Evolutionary conservation across 1,139 yeast genomes (phyloP).

Genomic region (Pichia kudriavzevii): DNA sequence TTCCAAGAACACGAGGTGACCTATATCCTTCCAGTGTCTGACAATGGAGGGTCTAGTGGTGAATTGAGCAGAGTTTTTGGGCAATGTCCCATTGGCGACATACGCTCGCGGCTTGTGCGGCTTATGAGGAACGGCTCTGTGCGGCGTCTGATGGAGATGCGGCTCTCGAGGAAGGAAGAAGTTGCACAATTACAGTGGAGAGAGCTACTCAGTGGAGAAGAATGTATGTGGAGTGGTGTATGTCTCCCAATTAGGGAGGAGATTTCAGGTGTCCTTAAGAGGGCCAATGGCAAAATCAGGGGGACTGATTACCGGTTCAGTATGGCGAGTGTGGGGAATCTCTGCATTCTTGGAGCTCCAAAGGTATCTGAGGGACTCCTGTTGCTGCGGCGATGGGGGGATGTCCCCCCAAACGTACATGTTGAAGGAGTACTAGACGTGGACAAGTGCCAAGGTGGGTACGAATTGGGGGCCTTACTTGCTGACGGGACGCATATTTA

Average conservation of each 20-base stretch:
- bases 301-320: slow-evolving; percentile 40
- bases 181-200: slow-evolving; percentile 53
- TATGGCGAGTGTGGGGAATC: slow-evolving; percentile 77
- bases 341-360: slow-evolving; percentile 76
- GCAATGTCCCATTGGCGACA: slow-evolving; percentile 93
- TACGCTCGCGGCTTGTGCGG: slow-evolving; percentile 73
- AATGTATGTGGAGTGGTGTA: slow-evolving; percentile 56
- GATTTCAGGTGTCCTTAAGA: slow-evolving; percentile 34
- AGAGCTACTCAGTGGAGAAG: slow-evolving; percentile 71
- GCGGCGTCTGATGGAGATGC: slow-evolving; percentile 45
- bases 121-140: slow-evolving; percentile 49
- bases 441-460: no score
- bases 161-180: slow-evolving; percentile 37
- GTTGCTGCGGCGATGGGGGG: no score
- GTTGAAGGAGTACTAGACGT: no score
- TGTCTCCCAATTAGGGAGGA: slow-evolving; percentile 63
- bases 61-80: slow-evolving; percentile 85
- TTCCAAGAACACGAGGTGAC: slow-evolving; percentile 36
- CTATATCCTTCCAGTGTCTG: slow-evolving; percentile 77
- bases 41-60: slow-evolving; percentile 92
- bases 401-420: no score
- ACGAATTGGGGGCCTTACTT: slow-evolving; percentile 73
- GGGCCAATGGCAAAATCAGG: background rate
- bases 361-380: slow-evolving; percentile 77
- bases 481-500: slow-evolving; percentile 67